Evolutionary conservation across 768 basidiomycete genomes (phyloP).

Genomic region (Boletus reticulatus): DNA sequence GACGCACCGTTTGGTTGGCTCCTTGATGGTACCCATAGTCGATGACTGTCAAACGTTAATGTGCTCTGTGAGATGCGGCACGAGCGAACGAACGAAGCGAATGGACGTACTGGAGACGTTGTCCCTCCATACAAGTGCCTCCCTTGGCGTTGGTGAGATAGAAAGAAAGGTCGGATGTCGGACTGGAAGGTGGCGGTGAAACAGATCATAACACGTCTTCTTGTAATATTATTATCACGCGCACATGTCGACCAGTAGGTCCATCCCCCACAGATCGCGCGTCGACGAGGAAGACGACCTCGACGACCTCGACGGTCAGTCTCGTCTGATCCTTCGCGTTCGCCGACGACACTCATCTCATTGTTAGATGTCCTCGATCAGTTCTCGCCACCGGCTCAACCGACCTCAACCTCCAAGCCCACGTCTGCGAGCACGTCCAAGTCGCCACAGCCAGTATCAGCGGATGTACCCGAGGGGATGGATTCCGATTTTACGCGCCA

Average conservation of each 20-base stretch:
- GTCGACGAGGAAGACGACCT: constrained; percentile 39
- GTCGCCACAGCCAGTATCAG: constrained; percentile 12
- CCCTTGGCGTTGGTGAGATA: constrained; percentile 51
- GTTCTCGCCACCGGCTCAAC: constrained; percentile 30
- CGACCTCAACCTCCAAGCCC: background rate
- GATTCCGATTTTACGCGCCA: constrained; percentile 37
- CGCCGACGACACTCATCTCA: constrained; percentile 6
- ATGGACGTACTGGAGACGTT: constrained; percentile 40
- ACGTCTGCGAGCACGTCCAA: constrained; percentile 17
- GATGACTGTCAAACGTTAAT: constrained; percentile 36
- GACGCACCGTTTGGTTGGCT: constrained; percentile 47
- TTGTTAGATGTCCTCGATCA: constrained; percentile 49
- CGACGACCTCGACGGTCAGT: constrained; percentile 43
- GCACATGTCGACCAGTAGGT: constrained; percentile 4
- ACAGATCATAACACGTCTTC: background rate
- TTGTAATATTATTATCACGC: no score
- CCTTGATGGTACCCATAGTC: constrained; percentile 45
- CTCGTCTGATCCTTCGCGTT: background rate
- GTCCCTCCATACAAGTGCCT: constrained; percentile 52
- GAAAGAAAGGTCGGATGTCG: no score
- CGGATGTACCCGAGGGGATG: constrained; percentile 8
- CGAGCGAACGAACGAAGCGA: rapidly evolving
- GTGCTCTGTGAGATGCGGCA: background rate
- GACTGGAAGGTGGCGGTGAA: background rate
- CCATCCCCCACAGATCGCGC: constrained; percentile 12